Evolutionary conservation across 2,329 filamentous ascomycete genomes (phyloP), one percentile per base, ranked within the genome.

Genomic region (Immersiporthe knoxdaviesiana): DNA sequence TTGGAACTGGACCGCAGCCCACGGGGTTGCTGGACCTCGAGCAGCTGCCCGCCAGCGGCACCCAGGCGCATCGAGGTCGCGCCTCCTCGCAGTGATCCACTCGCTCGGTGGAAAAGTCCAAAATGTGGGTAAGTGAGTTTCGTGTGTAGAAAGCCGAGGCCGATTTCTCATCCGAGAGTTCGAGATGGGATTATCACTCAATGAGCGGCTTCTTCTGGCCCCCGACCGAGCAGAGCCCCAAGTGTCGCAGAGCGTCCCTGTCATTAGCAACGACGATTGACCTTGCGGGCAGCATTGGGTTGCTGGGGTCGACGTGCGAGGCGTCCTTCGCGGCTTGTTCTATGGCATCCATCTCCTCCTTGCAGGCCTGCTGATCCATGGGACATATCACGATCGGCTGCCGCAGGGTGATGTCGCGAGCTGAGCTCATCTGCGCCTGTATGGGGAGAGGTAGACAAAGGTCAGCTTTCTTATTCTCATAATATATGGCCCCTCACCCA

Each of bases 311-410:
- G 71, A 98, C 91, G 71, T 92, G 89, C 21, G 92, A 91, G 1
- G 96, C 95, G 74, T 98, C 95, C 79, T 94, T 95, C 58, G 96
- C 96, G 0, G 96, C 92, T 80, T 97, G 93, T 77, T 97, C 94
- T 72, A 99, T 98, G 50, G 94, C 94, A 75, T 97, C 94, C 93
- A 99, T 97, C 81, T 98, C 96, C 78, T 97, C 94, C 79, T 97
- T 97, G 82, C 96, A 99, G 21, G 91, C 92, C 73, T 97, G 93
- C 76, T 97, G 93, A 77, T 99, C 96, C 72, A 97, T 89, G 0
- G 96, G 95, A 76, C 95, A 98, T 65, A 98, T 96, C 44, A 98
- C 93, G 69, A 99, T 97, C 6, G 93, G 94, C 79, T 98, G 93
- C 66, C 95, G 89, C 58, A 98, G 85, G 39, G 90, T 85, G 67